phyloP scores from a whole-genome alignment of 2,329 filamentous ascomycete species.

The Dichotomopilus funicola region DNA sequence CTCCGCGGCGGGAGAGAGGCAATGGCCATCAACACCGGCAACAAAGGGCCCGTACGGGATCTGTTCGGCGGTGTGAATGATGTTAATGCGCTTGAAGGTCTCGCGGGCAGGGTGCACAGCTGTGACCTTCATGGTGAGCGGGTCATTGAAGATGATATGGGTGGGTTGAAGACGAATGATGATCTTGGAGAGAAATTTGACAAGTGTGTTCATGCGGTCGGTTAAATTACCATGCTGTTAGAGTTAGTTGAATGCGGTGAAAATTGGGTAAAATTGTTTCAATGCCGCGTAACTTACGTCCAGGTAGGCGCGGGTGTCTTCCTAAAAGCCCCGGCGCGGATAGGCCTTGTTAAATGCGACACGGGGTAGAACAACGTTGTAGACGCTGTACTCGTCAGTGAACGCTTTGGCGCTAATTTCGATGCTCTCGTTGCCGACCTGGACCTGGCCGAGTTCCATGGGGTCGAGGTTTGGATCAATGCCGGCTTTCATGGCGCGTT shows the following conservation, averaged over 20 bases:
- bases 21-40: conserved; percentile 21
- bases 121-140: conserved; percentile 23
- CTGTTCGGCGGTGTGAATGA: conserved; percentile 24
- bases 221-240: conserved; percentile 13
- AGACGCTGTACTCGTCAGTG: conserved; percentile 17
- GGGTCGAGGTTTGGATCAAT: conserved; percentile 13
- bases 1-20: conserved; percentile 18
- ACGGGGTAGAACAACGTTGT: conserved; percentile 20
- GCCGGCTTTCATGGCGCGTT: conserved; percentile 14
- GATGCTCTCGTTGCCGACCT: conserved; percentile 3
- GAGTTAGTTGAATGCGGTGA: not conserved
- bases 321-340: conserved; percentile 19
- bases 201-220: conserved; percentile 12
- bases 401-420: conserved; percentile 17
- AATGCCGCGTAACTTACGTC: conserved; percentile 12
- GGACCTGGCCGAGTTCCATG: not conserved
- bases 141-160: conserved; percentile 25
- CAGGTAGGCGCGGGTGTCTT: conserved; percentile 19
- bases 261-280: not conserved
- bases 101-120: conserved; percentile 3
- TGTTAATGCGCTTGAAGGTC: conserved; percentile 20
- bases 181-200: conserved; percentile 12
- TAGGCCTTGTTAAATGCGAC: conserved; percentile 16
- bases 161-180: conserved; percentile 19
- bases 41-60: conserved; percentile 23